Evolutionary conservation across 225 moss, liverwort and hornwort species (phyloP).

Genomic region (Takakia lepidozioides): DNA sequence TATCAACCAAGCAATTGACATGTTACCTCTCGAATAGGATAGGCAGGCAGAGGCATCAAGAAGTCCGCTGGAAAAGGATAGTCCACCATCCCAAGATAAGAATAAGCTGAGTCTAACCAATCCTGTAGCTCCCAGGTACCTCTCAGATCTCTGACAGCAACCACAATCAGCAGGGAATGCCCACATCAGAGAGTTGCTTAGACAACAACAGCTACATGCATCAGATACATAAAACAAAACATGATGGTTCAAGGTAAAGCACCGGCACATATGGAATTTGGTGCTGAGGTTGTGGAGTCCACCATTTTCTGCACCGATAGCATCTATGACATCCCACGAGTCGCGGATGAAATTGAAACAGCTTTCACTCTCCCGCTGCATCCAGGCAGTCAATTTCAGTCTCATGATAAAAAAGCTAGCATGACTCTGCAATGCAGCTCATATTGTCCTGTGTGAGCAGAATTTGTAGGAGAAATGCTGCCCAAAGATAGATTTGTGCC

Average conservation of each 20-base stretch:
- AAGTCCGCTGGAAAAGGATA: conserved; percentile 84
- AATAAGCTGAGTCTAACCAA: conserved; percentile 73
- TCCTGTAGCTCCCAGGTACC: conserved; percentile 42
- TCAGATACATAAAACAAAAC: too few species aligned
- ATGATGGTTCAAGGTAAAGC: too few species aligned
- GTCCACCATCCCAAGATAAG: conserved; percentile 86
- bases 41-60: conserved; percentile 78
- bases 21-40: conserved; percentile 71
- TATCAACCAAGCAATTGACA: too few species aligned
- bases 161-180: too few species aligned
- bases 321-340: conserved; percentile 64
- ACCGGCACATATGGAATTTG: conserved; percentile 75
- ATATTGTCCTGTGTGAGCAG: too few species aligned
- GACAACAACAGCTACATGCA: too few species aligned
- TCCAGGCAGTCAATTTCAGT: too few species aligned
- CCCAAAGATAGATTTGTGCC: too few species aligned
- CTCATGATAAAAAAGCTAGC: too few species aligned
- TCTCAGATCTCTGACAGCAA: conserved; percentile 35
- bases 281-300: conserved; percentile 67
- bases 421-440: too few species aligned
- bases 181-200: too few species aligned
- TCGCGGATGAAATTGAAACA: conserved; percentile 67
- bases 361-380: conserved; percentile 52
- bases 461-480: too few species aligned
- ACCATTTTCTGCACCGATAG: conserved; percentile 34